These are phyloP conservation scores for Linnemannia schmuckeri DNA, from an alignment of 192 early-diverging fungal species.

Conservation along the genomic window DNA sequence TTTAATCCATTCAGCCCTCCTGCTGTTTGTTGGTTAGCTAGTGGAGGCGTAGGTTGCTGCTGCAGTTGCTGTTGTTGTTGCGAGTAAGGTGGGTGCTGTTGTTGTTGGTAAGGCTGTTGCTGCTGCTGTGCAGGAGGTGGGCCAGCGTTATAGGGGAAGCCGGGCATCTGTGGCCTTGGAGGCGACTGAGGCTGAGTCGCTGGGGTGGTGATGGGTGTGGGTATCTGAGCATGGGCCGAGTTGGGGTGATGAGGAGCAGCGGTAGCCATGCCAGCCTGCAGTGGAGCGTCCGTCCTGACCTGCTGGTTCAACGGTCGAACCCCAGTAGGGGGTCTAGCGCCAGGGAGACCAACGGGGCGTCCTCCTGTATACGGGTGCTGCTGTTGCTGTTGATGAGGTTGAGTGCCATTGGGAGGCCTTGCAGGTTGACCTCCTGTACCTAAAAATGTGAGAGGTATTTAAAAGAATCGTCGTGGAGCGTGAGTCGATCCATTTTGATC, in stretches of 20 bases:
- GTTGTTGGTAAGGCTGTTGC: constrained; percentile 16
- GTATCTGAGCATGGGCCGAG: constrained; percentile 19
- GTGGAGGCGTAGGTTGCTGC: constrained; percentile 17
- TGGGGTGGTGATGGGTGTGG: constrained; percentile 26
- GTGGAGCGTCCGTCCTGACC: constrained; percentile 17
- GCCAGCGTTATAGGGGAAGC: constrained; percentile 15
- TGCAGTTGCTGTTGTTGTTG: constrained; percentile 10
- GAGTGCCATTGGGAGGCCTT: constrained; percentile 20
- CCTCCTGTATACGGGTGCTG: constrained; percentile 38
- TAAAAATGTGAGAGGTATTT: not conserved
- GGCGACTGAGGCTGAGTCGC: constrained; percentile 23
- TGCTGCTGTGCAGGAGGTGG: not conserved
- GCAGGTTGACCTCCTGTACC: constrained; percentile 16
- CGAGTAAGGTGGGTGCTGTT: not conserved
- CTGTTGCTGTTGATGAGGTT: constrained; percentile 19
- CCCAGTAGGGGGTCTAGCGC: constrained; percentile 13
- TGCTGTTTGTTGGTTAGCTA: constrained; percentile 4
- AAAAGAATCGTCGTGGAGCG: not conserved
- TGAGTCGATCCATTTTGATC: not conserved
- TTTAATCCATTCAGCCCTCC: constrained; percentile 16
- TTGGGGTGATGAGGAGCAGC: not conserved
- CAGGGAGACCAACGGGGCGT: constrained; percentile 5
- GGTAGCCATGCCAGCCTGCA: constrained; percentile 21
- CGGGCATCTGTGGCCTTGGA: constrained; percentile 2
- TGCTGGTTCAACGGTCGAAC: constrained; percentile 33